Conservation (phyloP, 1,139 yeast species). For the Scheffersomyces quercinus region DNA sequence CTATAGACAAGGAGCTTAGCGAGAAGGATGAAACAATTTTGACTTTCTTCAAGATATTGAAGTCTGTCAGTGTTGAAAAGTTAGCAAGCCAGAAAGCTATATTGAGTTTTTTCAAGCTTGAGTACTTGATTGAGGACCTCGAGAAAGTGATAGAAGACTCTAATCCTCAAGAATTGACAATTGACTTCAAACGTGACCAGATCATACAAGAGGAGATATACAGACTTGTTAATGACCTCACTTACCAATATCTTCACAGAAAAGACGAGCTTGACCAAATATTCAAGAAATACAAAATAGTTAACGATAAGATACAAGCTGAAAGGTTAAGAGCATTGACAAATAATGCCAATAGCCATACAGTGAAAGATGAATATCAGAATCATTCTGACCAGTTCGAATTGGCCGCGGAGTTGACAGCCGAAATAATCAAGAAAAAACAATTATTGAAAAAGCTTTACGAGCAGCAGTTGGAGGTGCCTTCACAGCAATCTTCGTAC, state of each 20-base stretch:
- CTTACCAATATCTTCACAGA: conserved; percentile 37
- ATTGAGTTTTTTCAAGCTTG: conserved; percentile 38
- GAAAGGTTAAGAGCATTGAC: conserved; percentile 6
- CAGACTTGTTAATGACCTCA: conserved; percentile 41
- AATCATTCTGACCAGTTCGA: conserved; percentile 13
- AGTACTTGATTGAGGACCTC: conserved; percentile 31
- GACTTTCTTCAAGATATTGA: conserved; percentile 29
- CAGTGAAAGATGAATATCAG: conserved; percentile 4
- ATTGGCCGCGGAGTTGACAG: conserved; percentile 21
- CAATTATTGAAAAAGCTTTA: conserved; percentile 19
- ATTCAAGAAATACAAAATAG: conserved; percentile 15
- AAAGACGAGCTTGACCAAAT: conserved; percentile 30
- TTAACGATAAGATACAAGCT: conserved; percentile 14
- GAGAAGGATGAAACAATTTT: conserved; percentile 39
- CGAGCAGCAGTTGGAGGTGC: conserved; percentile 26
- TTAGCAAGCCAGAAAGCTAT: conserved; percentile 35
- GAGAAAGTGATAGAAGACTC: conserved; percentile 15
- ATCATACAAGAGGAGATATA: conserved; percentile 46
- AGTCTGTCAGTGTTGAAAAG: conserved; percentile 28
- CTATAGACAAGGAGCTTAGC: conserved; percentile 42
- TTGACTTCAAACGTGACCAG: conserved; percentile 30
- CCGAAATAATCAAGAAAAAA: conserved; percentile 23
- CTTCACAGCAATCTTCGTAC: conserved; percentile 10
- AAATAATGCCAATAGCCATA: background rate
- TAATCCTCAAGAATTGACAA: conserved; percentile 15